These are phyloP conservation scores for Aphanomyces invadans DNA, from an alignment of 352 stramenopile genomes.

Conservation along the genomic window DNA sequence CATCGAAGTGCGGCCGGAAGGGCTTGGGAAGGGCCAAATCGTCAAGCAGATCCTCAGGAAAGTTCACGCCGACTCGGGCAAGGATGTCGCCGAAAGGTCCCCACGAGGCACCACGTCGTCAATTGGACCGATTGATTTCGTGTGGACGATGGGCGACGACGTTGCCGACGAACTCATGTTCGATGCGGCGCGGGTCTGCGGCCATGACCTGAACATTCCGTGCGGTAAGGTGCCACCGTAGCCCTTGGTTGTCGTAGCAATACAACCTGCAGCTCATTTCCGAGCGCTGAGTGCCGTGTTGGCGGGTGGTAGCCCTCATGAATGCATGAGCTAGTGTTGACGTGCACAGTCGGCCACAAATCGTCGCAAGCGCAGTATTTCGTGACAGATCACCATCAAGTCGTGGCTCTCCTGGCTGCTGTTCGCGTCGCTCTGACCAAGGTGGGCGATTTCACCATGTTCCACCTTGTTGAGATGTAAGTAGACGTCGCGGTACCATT, in stretches of 20 bases:
- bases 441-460: slow-evolving; percentile 29
- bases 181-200: slow-evolving; percentile 54
- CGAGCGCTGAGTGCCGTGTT: too few species aligned
- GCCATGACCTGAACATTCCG: slow-evolving; percentile 1
- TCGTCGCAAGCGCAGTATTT: slow-evolving; percentile 95
- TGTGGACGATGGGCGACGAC: slow-evolving; percentile 97
- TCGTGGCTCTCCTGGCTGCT: slow-evolving; percentile 87
- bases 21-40: slow-evolving; percentile 96
- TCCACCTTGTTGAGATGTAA: background rate
- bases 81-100: too few species aligned
- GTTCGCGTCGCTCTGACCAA: slow-evolving; percentile 70
- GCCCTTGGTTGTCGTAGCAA: too few species aligned
- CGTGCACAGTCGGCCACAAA: slow-evolving; percentile 97
- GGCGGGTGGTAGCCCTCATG: slow-evolving; percentile 25
- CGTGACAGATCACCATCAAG: slow-evolving; percentile 93
- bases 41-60: slow-evolving; percentile 87
- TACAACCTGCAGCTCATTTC: too few species aligned
- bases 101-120: too few species aligned
- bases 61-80: slow-evolving; percentile 48
- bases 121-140: slow-evolving; percentile 88
- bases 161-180: slow-evolving; percentile 98
- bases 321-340: slow-evolving; percentile 74
- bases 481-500: slow-evolving; percentile 82
- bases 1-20: slow-evolving; percentile 95
- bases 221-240: background rate